Base-by-base conservation (phyloP, 139 green algal species). In the Closterium sp. region DNA sequence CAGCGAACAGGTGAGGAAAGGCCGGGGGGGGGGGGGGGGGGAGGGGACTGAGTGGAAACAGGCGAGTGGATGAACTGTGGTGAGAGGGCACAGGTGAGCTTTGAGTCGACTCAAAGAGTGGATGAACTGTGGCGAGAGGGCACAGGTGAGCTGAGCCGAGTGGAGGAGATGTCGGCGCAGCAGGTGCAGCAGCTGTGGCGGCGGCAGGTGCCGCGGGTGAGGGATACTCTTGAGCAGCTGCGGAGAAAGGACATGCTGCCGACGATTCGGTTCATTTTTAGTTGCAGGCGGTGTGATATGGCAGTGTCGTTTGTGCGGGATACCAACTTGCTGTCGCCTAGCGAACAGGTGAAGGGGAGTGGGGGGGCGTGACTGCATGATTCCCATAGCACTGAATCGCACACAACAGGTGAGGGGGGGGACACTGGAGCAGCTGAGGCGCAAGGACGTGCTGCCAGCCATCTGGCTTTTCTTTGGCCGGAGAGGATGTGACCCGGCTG, bases 201-300 rank as follows among this genome's bases (percentile, higher is more conserved):
- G 34, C 35, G 19, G 12, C 88, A 93, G 91, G 91, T 95, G 19
- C 93, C 93, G 19, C 55, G 83, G 33, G 43, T 94, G 32, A 34
- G 69, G 55, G 91, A 93, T 2, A 66, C 12, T 4, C 87, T 97
- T 0, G 21, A 30, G 12, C 35, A 90, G 35, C 93, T 98, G 66
- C 31, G 87, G 1, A 23, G 64, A 9, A 34, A 87, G 9, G 90
- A 96, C 43, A 96, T 98, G 95, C 96, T 99, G 84, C 97, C 97
- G 0, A 96, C 96, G 84, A 98, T 99, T 38, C 98, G 96, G 96
- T 98, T 99, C 95, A 97, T 98, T 85, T 97, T 99, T 92, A 96
- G 90, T 64, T 92, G 97, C 30, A 91, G 94, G 25, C 96, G 96
- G n/a, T 98, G 97, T 90, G 97, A 98, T 91, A 36, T 92, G 25